Base-by-base conservation (phyloP, 768 basidiomycete genomes). In the Psilocybe sp. region DNA sequence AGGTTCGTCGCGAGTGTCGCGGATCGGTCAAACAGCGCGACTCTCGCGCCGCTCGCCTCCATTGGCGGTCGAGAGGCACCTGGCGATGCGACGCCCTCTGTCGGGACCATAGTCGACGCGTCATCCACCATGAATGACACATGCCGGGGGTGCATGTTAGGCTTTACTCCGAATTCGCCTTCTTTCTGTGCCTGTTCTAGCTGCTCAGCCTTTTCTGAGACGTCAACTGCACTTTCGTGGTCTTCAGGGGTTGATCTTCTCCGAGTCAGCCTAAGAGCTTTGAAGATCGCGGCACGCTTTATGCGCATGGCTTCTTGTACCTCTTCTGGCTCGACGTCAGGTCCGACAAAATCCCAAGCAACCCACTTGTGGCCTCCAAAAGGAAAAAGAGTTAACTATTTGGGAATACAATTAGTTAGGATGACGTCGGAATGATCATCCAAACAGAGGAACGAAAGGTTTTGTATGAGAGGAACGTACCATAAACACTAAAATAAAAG, bases 321-420 rank as follows among this genome's bases (percentile, higher is more conserved):
- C 47, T 82, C 80, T 44, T 82, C 79, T 8, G 76, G 67, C 46
- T 81, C 75, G 2, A 85, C 68, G 46, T 87, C 85, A 1, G 84
- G 81, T 0, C 85, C 85, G 12, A 68, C 69, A 54, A 78, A 89
- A 60, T 91, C 88, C 71, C 77, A 77, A 15, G 72, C 70, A 19
- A 89, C 67, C 55, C 76, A 70, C 3, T 70, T 72, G 51, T 75
- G 70, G 2, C 76, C 83, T 13, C 87, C 86, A 32, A 80, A 59
- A 0, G 86, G 81, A 59, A 88, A 89, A 13, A 89, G 69, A 0
- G 82, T 82, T 12, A 87, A 57, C 84, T 86, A 49, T 31, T 33
- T 16, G 23, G n/a, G 38, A 46, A 38, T 19, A 16, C 28, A 11
- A 39, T 23, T 38, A 13, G 4, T 39, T 19, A 10, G 11, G 46